Base-by-base conservation (phyloP, 192 early-diverging fungal genomes). In the Entophlyctis helioformis region DNA sequence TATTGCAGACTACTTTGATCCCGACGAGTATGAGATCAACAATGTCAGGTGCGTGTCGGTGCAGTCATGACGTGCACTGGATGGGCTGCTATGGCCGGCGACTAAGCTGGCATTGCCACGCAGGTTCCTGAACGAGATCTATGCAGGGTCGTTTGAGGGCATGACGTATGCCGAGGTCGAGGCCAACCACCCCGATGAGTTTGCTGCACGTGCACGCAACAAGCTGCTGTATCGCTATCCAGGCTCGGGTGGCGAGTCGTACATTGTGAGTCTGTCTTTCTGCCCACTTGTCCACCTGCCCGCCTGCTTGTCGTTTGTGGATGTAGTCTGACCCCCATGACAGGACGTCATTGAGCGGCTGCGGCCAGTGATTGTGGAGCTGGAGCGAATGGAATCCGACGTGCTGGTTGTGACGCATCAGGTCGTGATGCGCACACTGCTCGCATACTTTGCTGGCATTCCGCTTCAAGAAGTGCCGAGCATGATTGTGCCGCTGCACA, bases 161-260 rank as follows among this genome's bases (percentile, higher is more conserved):
- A 43, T 75, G 54, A 75, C 67, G 3, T 71, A 68, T 48, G 58
- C 62, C 1, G 83, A 98, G 49, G 95, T 98, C 51, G 67, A 89
- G 40, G 36, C 57, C 39, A 35, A 60, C 19, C 86, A 82, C 45
- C 94, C 94, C 4, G 74, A 81, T 28, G 91, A 95, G 53, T 93
- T 67, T 50, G 63, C 64, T 23, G 81, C 74, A n/a, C 80, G 91
- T 20, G 67, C 76, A 53, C 63, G 67, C 31, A 84, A 89, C 66
- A 98, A 98, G 64, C 71, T 98, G 33, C 73, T 83, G 60, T 95
- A 92, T 49, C 77, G 94, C 21, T 98, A 96, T 58, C 92, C 94
- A 4, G 94, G 94, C 15, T 81, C 88, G 41, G 94, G 94, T 31
- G 93, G 93, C 29, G 94, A 97, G 64, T 86, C 83, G 16, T 93